Conservation (phyloP, 2,329 filamentous ascomycete genomes). For the Ceratocystis cubensis region DNA sequence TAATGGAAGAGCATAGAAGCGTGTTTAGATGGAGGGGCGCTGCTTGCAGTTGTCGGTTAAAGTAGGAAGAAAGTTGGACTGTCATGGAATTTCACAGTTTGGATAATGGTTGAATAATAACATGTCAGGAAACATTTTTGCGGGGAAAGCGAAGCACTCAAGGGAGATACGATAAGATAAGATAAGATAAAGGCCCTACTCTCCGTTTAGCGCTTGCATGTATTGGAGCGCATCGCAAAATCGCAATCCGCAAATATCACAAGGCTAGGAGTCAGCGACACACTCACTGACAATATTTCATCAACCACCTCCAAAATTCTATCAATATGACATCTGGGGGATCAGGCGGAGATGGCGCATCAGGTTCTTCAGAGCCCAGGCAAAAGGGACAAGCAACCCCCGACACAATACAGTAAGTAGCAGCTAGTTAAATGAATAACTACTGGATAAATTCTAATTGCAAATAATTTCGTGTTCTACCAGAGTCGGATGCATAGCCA, state of each 20-base stretch:
- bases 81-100: background rate
- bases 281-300: background rate
- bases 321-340: slow-evolving; percentile 15
- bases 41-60: background rate
- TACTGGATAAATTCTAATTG: background rate
- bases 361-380: slow-evolving; percentile 45
- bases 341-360: slow-evolving; percentile 38
- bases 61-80: background rate
- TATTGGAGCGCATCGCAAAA: slow-evolving; percentile 1
- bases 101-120: background rate
- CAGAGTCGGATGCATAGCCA: slow-evolving; percentile 46
- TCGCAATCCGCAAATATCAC: slow-evolving; percentile 10
- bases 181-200: background rate
- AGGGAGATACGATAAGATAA: background rate
- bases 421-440: background rate
- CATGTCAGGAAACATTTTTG: background rate
- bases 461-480: background rate
- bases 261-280: background rate
- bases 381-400: slow-evolving; percentile 74
- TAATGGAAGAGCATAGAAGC: too few relatives aligned
- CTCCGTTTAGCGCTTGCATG: slow-evolving; percentile 1
- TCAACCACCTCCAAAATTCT: background rate
- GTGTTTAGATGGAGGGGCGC: too few relatives aligned
- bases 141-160: background rate
- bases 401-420: slow-evolving; percentile 61